A percentile compares a stretch with the other conserved stretches of the same genome.
Conservation (phyloP, 116 monocot genomes). For the Iris pallida region DNA sequence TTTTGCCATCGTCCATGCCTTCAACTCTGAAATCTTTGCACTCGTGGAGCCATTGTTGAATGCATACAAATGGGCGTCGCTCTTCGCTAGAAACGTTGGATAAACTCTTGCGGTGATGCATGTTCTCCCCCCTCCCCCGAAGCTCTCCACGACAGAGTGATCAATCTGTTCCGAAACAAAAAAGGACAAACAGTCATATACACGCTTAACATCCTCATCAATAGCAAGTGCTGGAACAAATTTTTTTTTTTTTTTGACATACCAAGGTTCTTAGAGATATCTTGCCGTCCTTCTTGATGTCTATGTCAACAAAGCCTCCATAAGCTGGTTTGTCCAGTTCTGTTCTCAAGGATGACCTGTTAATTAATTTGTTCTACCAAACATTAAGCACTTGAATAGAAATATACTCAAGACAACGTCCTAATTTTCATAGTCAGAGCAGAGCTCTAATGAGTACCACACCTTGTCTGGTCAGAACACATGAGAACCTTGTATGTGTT, state of each 20-base stretch:
- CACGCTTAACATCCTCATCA: not conserved
- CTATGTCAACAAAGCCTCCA: conserved; percentile 50
- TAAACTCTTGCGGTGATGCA: conserved; percentile 79
- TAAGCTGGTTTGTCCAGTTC: conserved; percentile 35
- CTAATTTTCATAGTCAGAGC: not conserved
- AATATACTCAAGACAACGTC: not conserved
- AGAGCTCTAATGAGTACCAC: not conserved
- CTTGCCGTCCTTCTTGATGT: conserved; percentile 29
- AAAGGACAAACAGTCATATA: not conserved
- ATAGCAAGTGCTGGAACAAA: not conserved
- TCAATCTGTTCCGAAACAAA: conserved; percentile 40
- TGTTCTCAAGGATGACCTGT: conserved; percentile 30
- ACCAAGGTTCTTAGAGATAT: conserved; percentile 59
- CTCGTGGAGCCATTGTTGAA: conserved; percentile 43
- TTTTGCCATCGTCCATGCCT: conserved; percentile 43
- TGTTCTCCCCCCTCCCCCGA: conserved; percentile 61
- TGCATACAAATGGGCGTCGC: conserved; percentile 26
- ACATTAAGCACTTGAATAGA: not conserved
- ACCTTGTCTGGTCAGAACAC: conserved; percentile 70
- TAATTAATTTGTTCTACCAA: not conserved
- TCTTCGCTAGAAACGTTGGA: conserved; percentile 17
- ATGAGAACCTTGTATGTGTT: conserved; percentile 50
- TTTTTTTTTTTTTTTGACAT: too few relatives aligned
- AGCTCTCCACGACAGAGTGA: conserved; percentile 78
- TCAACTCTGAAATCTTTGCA: conserved; percentile 27